Conservation (phyloP, 78 protist genomes). For the Dictyostelium firmibasis region DNA sequence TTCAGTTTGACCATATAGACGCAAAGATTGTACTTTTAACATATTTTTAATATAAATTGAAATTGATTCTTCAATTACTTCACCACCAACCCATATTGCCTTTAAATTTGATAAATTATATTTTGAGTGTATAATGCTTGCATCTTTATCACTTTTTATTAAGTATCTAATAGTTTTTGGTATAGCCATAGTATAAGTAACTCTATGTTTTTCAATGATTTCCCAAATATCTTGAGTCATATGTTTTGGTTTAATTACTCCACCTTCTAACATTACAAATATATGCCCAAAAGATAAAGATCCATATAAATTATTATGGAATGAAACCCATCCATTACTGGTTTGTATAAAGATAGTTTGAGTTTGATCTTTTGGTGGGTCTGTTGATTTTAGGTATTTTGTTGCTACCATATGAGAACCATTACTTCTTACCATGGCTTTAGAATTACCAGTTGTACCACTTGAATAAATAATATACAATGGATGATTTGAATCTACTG, state of each 20-base stretch:
- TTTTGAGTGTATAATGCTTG: background rate
- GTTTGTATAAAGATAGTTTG: no score
- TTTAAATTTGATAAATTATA: background rate
- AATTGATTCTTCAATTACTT: background rate
- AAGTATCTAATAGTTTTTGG: constrained; percentile 54
- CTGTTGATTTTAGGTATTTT: no score
- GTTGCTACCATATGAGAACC: constrained; percentile 43
- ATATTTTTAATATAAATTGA: background rate
- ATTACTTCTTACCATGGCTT: background rate
- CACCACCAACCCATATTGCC: background rate
- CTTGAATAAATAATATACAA: background rate
- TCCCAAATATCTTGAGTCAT: constrained; percentile 50
- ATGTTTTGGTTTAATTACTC: constrained; percentile 31
- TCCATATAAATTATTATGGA: constrained; percentile 13
- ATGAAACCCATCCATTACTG: constrained; percentile 79
- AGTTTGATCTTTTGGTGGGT: no score
- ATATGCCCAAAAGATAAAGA: constrained; percentile 47
- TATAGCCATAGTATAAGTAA: constrained; percentile 63
- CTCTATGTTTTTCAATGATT: constrained; percentile 12
- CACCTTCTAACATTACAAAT: constrained; percentile 67
- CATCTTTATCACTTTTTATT: background rate
- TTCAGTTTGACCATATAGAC: background rate
- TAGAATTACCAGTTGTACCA: constrained; percentile 9
- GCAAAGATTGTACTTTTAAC: no score
- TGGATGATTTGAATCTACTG: background rate